A percentile compares a stretch with the other conserved stretches of the same genome.
phyloP scores from a whole-genome alignment of 2,329 filamentous ascomycete species.

The Tolypocladium tundrense region DNA sequence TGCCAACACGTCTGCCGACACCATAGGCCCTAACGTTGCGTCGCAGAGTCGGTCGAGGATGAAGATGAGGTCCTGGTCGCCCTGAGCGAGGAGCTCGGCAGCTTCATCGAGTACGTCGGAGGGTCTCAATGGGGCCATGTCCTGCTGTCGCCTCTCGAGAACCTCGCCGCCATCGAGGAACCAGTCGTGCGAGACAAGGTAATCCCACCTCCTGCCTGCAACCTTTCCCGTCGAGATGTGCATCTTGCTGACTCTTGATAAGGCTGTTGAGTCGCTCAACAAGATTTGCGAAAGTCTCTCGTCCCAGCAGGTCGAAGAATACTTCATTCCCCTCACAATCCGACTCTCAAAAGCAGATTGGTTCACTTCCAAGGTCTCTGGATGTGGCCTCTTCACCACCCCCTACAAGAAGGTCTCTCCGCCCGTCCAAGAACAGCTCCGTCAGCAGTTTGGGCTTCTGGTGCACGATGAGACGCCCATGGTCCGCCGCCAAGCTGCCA shows the following conservation, averaged over 20 bases:
- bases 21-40: neutral
- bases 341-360: conserved; percentile 98
- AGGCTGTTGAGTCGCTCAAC: conserved; percentile 96
- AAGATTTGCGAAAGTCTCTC: conserved; percentile 95
- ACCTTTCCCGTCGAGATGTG: neutral
- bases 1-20: neutral
- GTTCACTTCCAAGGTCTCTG: conserved; percentile 99
- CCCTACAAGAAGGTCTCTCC: conserved; percentile 88
- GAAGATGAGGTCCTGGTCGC: conserved; percentile 98
- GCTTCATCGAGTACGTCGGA: conserved; percentile 95
- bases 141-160: conserved; percentile 92
- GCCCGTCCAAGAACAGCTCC: conserved; percentile 79
- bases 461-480: conserved; percentile 99
- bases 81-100: conserved; percentile 90
- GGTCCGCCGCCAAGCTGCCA: conserved; percentile 94
- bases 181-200: conserved; percentile 97
- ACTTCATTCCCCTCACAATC: conserved; percentile 91
- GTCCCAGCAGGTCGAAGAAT: conserved; percentile 86
- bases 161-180: conserved; percentile 96
- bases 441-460: conserved; percentile 83
- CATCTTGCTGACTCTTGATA: conserved; percentile 24
- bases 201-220: conserved; percentile 15
- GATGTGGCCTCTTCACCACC: conserved; percentile 85
- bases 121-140: conserved; percentile 91
- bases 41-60: conserved; percentile 90